Evolutionary conservation across 306 rosid genomes (phyloP).

Genomic region (Cicer bijugum): DNA sequence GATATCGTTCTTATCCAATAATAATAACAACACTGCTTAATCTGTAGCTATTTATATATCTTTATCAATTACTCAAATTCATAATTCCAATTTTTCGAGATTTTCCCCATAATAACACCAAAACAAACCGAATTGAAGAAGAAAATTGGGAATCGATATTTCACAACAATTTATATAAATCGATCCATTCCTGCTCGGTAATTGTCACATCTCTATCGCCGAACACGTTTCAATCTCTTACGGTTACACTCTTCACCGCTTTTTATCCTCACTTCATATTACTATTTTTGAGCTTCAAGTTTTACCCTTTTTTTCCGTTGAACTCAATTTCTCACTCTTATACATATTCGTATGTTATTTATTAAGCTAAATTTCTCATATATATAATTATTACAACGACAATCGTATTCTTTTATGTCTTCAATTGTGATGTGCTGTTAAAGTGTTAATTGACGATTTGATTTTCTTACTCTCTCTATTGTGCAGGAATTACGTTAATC

Average conservation of each 20-base stretch:
- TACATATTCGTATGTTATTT: no score
- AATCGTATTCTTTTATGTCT: no score
- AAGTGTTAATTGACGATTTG: background rate
- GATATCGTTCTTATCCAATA: background rate
- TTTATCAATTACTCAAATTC: background rate
- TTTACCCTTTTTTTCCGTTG: background rate
- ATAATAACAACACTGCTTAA: no score
- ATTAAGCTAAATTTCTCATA: no score
- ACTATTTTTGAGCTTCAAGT: background rate
- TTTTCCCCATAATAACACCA: background rate
- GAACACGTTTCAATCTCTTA: background rate
- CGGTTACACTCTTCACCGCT: background rate
- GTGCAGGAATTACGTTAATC: slow-evolving; percentile 44
- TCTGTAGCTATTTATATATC: background rate
- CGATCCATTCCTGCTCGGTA: no score
- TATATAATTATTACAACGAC: no score
- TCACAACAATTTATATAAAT: background rate
- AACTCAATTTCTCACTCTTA: background rate
- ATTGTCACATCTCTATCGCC: background rate
- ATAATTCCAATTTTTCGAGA: background rate
- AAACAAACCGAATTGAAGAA: background rate
- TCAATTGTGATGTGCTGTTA: no score
- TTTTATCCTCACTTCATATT: background rate
- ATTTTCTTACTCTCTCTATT: background rate
- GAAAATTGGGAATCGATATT: background rate